Evolutionary conservation across 495 filamentous ascomycete genomes (phyloP), one percentile per base, ranked within the genome.

Genomic region (Annulohypoxylon bovei): DNA sequence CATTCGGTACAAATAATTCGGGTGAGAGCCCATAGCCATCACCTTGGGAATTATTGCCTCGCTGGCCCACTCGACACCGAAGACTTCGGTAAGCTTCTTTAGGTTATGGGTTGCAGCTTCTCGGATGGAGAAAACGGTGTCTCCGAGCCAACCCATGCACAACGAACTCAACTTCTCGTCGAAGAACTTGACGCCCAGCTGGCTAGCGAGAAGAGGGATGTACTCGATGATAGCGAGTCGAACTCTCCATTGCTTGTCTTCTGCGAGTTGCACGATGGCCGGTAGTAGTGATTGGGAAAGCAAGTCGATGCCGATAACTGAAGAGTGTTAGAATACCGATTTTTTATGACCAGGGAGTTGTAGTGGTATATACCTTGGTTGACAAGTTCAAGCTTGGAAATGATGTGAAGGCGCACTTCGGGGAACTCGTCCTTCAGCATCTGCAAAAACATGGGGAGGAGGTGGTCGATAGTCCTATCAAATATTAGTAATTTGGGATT

Each of bases 391-490:
- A 99, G 87, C 81, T 98, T 99, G 2, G 95, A 98, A 76, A 99
- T 99, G 77, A 99, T 99, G 81, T 98, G 96, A 39, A 99, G 86
- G 40, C 95, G 91, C 57, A 99, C 95, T 76, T 98, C 96, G 32
- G 95, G 95, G 81, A 97, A 98, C 74, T 99, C 95, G 77, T 99
- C 95, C 83, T 99, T 99, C 53, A 99, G 89, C 95, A 99, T 99
- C 77, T 96, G 92, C 37, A 98, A 86, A 81, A 99, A 99, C 96
- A 99, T 99, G 37, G 95, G 95, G 40, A 99, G 88, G 65, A 99
- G 91, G 74, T 98, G 95, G 62, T 94, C 88, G 67, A 97, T 98
- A 37, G 95, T 99, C 79, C 93, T 96, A 65, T 7, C 0, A 35
- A 9, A 58, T 30, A 28, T 68, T 54, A 76, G 62, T 50, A 52